phyloP scores from a whole-genome alignment of 306 rosid genomes.

The Trifolium dubium region DNA sequence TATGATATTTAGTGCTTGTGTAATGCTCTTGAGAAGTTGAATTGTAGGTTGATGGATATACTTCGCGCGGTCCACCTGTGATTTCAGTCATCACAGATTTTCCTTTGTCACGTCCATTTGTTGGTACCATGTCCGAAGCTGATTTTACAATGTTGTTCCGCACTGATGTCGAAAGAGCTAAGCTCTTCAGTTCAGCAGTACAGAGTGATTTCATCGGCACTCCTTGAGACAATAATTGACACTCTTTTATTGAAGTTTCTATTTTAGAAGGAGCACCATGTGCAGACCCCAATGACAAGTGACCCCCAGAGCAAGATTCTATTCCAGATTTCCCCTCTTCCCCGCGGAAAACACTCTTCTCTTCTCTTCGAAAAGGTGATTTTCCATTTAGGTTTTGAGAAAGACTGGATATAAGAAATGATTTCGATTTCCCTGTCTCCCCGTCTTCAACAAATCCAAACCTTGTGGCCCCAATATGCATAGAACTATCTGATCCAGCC shows the following conservation, averaged over 20 bases:
- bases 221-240: conserved; percentile 40
- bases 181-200: conserved; percentile 46
- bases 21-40: conserved; percentile 49
- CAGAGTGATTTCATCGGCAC: conserved; percentile 43
- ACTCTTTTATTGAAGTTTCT: conserved; percentile 43
- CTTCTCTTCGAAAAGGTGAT: conserved; percentile 43
- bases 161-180: conserved; percentile 49
- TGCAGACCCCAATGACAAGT: conserved; percentile 42
- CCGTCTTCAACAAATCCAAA: conserved; percentile 40
- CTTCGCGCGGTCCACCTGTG: conserved; percentile 40
- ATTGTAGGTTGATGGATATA: conserved; percentile 49
- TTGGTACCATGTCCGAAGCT: conserved; percentile 49
- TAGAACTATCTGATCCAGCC: conserved; percentile 34
- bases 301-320: conserved; percentile 44
- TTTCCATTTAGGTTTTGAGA: conserved; percentile 50
- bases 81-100: conserved; percentile 49
- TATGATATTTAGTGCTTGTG: conserved; percentile 40
- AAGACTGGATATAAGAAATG: conserved; percentile 58
- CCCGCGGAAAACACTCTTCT: conserved; percentile 33
- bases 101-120: conserved; percentile 45
- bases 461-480: conserved; percentile 39
- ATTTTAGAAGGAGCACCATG: conserved; percentile 41
- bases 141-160: conserved; percentile 48
- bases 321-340: conserved; percentile 45
- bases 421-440: conserved; percentile 45